Percentiles rank a stretch among this genome's conserved stretches.
Evolutionary conservation across 768 basidiomycete genomes (phyloP).

Genomic region (Trametes cingulata): DNA sequence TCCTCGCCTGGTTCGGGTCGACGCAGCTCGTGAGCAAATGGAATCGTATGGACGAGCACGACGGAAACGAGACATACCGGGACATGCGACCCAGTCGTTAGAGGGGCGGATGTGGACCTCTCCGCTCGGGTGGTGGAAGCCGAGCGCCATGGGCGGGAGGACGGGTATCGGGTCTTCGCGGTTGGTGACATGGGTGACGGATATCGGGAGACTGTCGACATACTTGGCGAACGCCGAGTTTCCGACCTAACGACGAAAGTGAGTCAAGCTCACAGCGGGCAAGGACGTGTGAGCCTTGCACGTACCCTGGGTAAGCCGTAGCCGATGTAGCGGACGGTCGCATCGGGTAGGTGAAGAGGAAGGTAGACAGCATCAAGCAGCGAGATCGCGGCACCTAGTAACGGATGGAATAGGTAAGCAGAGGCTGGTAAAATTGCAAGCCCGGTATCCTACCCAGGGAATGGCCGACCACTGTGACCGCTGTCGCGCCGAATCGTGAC

Average conservation of each 20-base stretch:
- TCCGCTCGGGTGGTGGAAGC: constrained; percentile 45
- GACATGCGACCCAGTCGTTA: constrained; percentile 53
- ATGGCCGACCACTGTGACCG: constrained; percentile 47
- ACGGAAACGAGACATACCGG: constrained; percentile 25
- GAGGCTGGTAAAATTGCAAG: neutral
- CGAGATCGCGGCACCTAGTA: constrained; percentile 50
- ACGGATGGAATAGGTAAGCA: neutral
- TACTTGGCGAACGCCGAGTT: constrained; percentile 61
- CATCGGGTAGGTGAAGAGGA: constrained; percentile 47
- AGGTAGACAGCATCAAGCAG: constrained; percentile 53
- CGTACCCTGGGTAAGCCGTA: constrained; percentile 36
- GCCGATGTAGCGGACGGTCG: constrained; percentile 24
- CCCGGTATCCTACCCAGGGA: constrained; percentile 35
- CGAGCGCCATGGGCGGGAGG: constrained; percentile 36
- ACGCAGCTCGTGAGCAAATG: neutral
- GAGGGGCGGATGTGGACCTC: constrained; percentile 41
- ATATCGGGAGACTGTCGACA: constrained; percentile 44
- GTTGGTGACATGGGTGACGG: constrained; percentile 58
- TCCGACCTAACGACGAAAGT: constrained; percentile 41
- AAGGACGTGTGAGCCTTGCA: neutral
- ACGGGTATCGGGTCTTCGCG: constrained; percentile 40
- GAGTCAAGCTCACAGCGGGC: neutral
- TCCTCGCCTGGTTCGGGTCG: constrained; percentile 50
- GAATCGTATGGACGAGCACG: neutral
- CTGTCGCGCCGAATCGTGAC: constrained; percentile 33